Base-by-base conservation (phyloP, 352 stramenopile species). In the Globisporangium radiosum region DNA sequence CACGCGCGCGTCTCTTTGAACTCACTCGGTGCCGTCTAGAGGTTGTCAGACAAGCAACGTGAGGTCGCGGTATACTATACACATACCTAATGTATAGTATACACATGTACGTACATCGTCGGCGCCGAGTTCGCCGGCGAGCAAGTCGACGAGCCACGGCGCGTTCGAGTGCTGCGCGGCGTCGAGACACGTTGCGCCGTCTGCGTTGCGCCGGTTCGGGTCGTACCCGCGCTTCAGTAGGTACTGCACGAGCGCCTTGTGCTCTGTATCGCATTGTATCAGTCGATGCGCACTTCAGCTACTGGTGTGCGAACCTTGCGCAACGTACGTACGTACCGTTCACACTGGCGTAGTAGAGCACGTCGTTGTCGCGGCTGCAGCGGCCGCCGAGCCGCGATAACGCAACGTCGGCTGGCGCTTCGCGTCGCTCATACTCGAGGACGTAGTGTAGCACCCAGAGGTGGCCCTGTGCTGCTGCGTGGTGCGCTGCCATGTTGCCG, bases 371-470 rank as follows among this genome's bases (percentile, higher is more conserved):
- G 38, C 68, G 63, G 0, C 66, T 56, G 19, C 66, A 82, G 39
- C 67, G 75, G 0, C 71, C 73, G 9, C 75, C 74, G 7, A 73
- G 63, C 7, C 48, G 66, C 33, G 53, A 60, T 25, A 57, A 45
- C 36, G 38, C 17, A n/a, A 54, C 33, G 3, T 38, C 55, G 1
- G 47, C 40, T 0, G 55, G 44, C 6, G 47, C n/a, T 0, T 38
- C 19, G 37, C 69, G 66, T 43, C 69, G 52, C 54, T 87, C 69
- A 1, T 69, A 67, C 54, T 87, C 73, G 8, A 92, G 60, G 36
- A 94, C 66, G 54, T 78, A 91, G 55, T 94, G 84, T 44, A 94
- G 67, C 47, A 80, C 69, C 78, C 78, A 88, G 40, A 94, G 63
- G 59, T 91, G 80, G 48, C 84, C 81, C 54, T 88, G 70, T 8